A percentile compares a stretch with the other conserved stretches of the same genome.
These are phyloP conservation scores for Lunularia cruciata DNA, from an alignment of 225 moss, liverwort and hornwort species.

Conservation along the genomic window DNA sequence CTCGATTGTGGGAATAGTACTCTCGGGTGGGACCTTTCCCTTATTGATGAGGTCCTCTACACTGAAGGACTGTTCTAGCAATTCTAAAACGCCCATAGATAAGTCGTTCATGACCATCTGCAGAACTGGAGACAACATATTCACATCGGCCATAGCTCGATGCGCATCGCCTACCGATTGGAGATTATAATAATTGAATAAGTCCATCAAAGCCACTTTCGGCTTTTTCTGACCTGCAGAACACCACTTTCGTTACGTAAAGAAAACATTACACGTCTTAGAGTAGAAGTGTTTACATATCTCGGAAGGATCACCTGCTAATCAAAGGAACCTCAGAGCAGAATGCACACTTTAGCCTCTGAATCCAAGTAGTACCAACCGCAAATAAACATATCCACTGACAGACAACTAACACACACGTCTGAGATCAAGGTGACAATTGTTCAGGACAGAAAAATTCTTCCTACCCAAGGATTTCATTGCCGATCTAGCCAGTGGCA, in stretches of 20 bases:
- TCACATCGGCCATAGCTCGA: conserved; percentile 57
- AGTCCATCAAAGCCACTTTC: conserved; percentile 23
- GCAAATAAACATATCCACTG: no score
- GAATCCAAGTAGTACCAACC: no score
- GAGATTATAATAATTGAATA: conserved; percentile 41
- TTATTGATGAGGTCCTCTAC: conserved; percentile 31
- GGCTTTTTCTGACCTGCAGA: conserved; percentile 31
- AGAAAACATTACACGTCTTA: no score
- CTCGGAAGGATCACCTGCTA: no score
- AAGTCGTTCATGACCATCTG: conserved; percentile 49
- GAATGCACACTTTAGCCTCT: no score
- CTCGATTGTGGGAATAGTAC: conserved; percentile 7
- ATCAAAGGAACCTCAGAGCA: no score
- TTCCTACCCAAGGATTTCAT: conserved; percentile 37
- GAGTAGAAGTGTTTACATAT: no score
- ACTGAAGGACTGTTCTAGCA: conserved; percentile 42
- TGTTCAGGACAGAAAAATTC: no score
- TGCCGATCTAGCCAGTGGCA: conserved; percentile 43
- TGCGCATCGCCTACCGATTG: conserved; percentile 37
- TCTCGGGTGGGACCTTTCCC: conserved; percentile 6
- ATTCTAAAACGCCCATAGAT: conserved; percentile 36
- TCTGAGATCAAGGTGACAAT: background rate
- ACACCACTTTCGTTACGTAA: no score
- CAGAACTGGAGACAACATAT: conserved; percentile 48
- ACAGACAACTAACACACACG: no score